A percentile compares a stretch with the other conserved stretches of the same genome.
phyloP scores from a whole-genome alignment of 2,329 filamentous ascomycete genomes.

The Cordyceps cateniannulata region DNA sequence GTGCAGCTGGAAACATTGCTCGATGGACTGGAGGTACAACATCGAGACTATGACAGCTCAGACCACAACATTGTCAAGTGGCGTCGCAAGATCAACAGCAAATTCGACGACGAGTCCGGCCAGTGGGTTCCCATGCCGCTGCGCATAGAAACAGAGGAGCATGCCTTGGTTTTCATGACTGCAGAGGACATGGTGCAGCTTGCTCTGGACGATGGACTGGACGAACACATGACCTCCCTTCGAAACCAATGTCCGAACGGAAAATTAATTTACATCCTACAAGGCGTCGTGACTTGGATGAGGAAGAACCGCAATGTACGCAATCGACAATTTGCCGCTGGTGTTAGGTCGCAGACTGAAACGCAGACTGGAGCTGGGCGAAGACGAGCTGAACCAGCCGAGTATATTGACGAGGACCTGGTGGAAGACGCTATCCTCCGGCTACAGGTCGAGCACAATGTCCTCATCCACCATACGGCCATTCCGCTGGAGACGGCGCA shows the following conservation, averaged over 20 bases:
- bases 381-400: slow-evolving; percentile 31
- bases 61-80: slow-evolving; percentile 55
- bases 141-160: slow-evolving; percentile 49
- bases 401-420: slow-evolving; percentile 58
- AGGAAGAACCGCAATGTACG: slow-evolving; percentile 61
- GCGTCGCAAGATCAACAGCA: slow-evolving; percentile 60
- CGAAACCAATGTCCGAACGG: slow-evolving; percentile 45
- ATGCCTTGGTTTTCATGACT: slow-evolving; percentile 54
- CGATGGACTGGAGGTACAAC: slow-evolving; percentile 41
- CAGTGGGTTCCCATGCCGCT: slow-evolving; percentile 57
- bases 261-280: slow-evolving; percentile 63
- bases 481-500: slow-evolving; percentile 58
- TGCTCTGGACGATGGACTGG: slow-evolving; percentile 45
- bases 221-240: slow-evolving; percentile 51
- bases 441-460: slow-evolving; percentile 61
- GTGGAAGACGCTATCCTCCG: slow-evolving; percentile 66
- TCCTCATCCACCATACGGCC: slow-evolving; percentile 63
- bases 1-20: slow-evolving; percentile 46
- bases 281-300: slow-evolving; percentile 61
- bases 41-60: slow-evolving; percentile 37
- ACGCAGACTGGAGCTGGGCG: slow-evolving; percentile 23
- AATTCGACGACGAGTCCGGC: slow-evolving; percentile 53
- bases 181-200: slow-evolving; percentile 62
- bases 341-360: slow-evolving; percentile 44
- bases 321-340: slow-evolving; percentile 61